These are phyloP conservation scores for Fusarium sp. DNA, from an alignment of 2,329 filamentous ascomycete species.

Conservation along the genomic window DNA sequence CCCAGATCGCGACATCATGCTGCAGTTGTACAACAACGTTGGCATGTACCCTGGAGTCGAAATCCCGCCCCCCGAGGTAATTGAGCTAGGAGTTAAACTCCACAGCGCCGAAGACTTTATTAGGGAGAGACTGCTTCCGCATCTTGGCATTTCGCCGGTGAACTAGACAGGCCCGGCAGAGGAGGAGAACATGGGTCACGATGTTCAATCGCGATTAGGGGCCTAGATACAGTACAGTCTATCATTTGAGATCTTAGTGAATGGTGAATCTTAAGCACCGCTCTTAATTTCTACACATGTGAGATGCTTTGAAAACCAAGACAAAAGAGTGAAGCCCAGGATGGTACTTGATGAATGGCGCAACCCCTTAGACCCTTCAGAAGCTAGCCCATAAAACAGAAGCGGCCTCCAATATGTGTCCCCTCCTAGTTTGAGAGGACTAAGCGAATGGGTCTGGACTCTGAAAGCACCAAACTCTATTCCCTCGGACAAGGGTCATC, in stretches of 20 bases:
- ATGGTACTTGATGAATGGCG: background rate
- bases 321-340: background rate
- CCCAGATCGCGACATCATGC: constrained; percentile 24
- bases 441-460: background rate
- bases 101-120: constrained; percentile 18
- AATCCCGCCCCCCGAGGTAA: constrained; percentile 15
- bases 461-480: background rate
- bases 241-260: background rate
- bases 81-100: constrained; percentile 10
- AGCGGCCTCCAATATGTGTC: background rate
- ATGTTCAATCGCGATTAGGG: background rate
- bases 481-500: background rate
- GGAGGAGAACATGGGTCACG: background rate
- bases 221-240: background rate
- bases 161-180: background rate
- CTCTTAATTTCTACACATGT: background rate
- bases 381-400: background rate
- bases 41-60: constrained; percentile 27
- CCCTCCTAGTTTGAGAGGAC: background rate
- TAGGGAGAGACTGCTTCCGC: constrained; percentile 15
- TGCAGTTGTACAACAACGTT: constrained; percentile 22
- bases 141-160: background rate
- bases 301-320: background rate
- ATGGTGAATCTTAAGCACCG: background rate
- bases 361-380: background rate